Evolutionary conservation across 2,329 filamentous ascomycete genomes (phyloP), one percentile per base, ranked within the genome.

Genomic region (Pestalotiopsis sp.): DNA sequence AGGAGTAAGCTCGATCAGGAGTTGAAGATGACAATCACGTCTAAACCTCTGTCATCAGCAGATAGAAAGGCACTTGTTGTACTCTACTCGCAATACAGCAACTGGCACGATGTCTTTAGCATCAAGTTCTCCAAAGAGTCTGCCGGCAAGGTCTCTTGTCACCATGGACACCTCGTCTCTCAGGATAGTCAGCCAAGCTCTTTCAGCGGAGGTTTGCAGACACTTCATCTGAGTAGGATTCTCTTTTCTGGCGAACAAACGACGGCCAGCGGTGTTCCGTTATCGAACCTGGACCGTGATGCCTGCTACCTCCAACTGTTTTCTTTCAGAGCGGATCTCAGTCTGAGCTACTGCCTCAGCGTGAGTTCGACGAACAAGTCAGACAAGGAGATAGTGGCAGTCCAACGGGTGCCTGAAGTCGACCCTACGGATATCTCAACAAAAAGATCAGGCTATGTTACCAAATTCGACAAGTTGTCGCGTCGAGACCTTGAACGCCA

Each of bases 251-350:
- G 4, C 13, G 7, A 39, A 23, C 59, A 62, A 36, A 13, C 36
- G 38, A 6, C 17, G 12, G 14, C 27, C 0, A 3, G 23, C 11
- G 14, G 6, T 62, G 12, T 39, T 17, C 14, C 59, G 9, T 17
- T 13, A 9, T 3, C 20, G 27, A 7, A 39, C 12, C 38, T 31
- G 17, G 2, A 5, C 31, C 12, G 31, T 17, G 27, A 14, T n/a
- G 13, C 59, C 14, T 36, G 78, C 23, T 86, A 87, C 71, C 87
- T 83, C 66, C 85, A 88, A 69, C 70, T 86, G 14, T 82, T 80
- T 66, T 76, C 80, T 12, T 71, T 89, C 2, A 80, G 76, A 4
- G 76, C 78, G 27, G 78, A 86, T 68, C 76, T 87, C 52, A 79
- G 81, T 52, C 70, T 89, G 17, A 76, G 77, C 45, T 84, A 83